Conservation (phyloP, 345 rosid genomes). For the Lagerstroemia speciosa region DNA sequence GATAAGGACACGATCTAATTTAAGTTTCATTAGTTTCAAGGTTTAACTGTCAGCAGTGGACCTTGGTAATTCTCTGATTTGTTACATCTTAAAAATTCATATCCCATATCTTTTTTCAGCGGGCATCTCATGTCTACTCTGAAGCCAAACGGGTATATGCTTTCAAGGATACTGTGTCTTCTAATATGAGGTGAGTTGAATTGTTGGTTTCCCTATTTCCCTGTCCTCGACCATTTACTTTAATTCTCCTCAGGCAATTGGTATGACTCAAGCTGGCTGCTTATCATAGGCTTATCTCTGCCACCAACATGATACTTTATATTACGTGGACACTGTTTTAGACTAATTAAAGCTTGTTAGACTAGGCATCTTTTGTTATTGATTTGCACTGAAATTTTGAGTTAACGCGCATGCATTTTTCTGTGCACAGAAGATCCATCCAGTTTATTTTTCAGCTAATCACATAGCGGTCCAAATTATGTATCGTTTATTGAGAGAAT, state of each 20-base stretch:
- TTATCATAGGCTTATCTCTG: neutral
- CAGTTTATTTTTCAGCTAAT: neutral
- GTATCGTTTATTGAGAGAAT: neutral
- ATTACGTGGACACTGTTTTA: neutral
- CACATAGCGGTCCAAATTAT: neutral
- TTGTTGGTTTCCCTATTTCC: neutral
- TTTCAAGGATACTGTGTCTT: conserved; percentile 72
- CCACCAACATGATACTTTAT: neutral
- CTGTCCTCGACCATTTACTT: neutral
- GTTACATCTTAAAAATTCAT: neutral
- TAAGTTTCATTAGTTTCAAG: neutral
- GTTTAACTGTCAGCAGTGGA: neutral
- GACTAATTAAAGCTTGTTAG: neutral
- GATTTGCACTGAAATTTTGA: neutral
- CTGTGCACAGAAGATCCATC: neutral
- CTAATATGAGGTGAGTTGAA: conserved; percentile 45
- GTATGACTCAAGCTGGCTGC: neutral
- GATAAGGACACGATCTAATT: neutral
- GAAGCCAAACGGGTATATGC: conserved; percentile 83
- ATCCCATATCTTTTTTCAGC: conserved; percentile 28
- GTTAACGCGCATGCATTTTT: neutral
- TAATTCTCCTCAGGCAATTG: neutral
- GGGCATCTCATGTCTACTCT: conserved; percentile 84
- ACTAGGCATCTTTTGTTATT: neutral
- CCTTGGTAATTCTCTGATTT: neutral